phyloP scores from a whole-genome alignment of 2,329 filamentous ascomycete species.

The Zymoseptoria pseudotritici region DNA sequence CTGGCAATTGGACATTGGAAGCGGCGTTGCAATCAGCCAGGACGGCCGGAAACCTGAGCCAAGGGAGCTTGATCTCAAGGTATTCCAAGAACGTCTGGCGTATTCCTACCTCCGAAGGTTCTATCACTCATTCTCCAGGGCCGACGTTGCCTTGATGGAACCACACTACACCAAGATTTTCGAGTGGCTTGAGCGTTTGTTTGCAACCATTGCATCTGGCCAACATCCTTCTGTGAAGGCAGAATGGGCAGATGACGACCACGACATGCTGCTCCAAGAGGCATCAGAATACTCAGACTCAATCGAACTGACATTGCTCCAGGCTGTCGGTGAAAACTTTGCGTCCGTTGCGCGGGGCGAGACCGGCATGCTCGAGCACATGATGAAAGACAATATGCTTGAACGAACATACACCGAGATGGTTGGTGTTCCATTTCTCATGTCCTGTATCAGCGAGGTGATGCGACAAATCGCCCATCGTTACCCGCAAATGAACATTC shows the following conservation, averaged over 20 bases:
- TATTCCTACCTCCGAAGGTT: constrained; percentile 6
- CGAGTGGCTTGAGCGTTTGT: neutral
- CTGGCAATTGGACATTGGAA: constrained; percentile 3
- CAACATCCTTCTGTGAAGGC: constrained; percentile 2
- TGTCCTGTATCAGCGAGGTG: constrained; percentile 5
- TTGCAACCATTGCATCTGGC: constrained; percentile 1
- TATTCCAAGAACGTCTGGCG: constrained; percentile 3
- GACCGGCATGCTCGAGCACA: constrained; percentile 6
- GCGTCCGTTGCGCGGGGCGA: constrained; percentile 2
- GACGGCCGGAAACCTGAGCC: constrained; percentile 1
- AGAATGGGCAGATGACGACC: constrained; percentile 4
- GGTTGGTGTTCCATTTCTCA: neutral
- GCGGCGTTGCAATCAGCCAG: constrained; percentile 3
- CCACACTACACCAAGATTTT: constrained; percentile 2
- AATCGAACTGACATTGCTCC: neutral
- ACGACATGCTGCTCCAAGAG: constrained; percentile 1
- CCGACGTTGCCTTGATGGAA: constrained; percentile 2
- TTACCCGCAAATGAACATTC: constrained; percentile 37
- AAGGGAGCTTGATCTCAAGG: constrained; percentile 1
- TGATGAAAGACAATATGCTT: constrained; percentile 5
- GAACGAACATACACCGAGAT: constrained; percentile 26
- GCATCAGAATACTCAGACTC: neutral
- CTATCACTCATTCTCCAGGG: constrained; percentile 3
- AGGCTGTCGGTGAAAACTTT: constrained; percentile 6
- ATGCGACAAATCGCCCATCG: constrained; percentile 28